Evolutionary conservation across 805 yeast genomes (phyloP), one percentile per base, ranked within the genome.

Genomic region (Kregervanrija pseudodelftensis): DNA sequence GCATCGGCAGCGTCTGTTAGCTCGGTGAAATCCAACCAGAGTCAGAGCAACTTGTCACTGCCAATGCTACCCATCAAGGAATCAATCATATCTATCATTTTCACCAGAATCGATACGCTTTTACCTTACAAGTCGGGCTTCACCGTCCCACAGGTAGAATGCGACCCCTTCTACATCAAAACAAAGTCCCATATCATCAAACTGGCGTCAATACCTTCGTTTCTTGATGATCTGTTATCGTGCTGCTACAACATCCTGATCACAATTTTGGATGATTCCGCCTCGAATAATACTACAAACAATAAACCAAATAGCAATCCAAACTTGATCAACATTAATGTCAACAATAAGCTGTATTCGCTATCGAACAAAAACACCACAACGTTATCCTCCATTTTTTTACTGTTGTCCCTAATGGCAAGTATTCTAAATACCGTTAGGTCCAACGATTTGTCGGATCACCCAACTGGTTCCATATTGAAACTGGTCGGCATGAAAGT

Each of bases 341-440:
- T 46, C 41, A 43, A 66, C 46, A 61, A 63, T 47, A 48, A 56
- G 36, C 48, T 33, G 41, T n/a, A 16, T 46, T 2, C 28, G 7
- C 7, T 22, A 7, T 22, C 28, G 8, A 22, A 22, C 8, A 22
- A 22, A 22, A 22, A 22, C 28, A 7, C 28, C 4, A 22, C 8
- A 22, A 33, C 13, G 5, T 39, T 67, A 15, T 54, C 60, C 11
- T 68, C 78, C 0, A 50, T 70, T 1, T 51, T 66, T 16, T 56
- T 70, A 1, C 41, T 73, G 9, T 43, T 71, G 10, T 57, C 70
- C 41, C 57, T 76, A 28, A 47, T 74, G 15, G 63, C 72, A 10
- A 72, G 68, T 47, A 51, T 66, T 4, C 33, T 52, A 14, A 41
- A 48, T 8, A 22, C 38, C 30, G 15, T 22, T 12, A 39, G 15